Percentiles rank a stretch among this genome's conserved stretches.
Evolutionary conservation across 2,329 filamentous ascomycete genomes (phyloP).

Genomic region (Shiraia sp.): DNA sequence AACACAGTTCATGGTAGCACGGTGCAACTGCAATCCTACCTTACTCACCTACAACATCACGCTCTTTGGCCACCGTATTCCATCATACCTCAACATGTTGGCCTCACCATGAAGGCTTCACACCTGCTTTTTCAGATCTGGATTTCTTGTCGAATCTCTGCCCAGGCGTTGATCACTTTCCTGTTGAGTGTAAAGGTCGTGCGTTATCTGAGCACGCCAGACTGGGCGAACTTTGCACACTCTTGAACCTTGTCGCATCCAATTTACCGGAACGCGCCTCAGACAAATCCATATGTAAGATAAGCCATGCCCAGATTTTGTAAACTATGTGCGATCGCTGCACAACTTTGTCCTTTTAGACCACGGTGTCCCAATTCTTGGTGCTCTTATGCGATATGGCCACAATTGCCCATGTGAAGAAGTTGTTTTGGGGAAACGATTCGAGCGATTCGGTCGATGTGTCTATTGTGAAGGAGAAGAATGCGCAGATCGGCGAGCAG

Average conservation of each 20-base stretch:
- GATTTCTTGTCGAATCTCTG: background rate
- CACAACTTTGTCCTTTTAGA: background rate
- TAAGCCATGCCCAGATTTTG: background rate
- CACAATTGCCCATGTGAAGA: slow-evolving; percentile 16
- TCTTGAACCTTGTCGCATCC: background rate
- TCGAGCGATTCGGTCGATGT: slow-evolving; percentile 19
- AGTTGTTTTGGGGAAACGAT: slow-evolving; percentile 17
- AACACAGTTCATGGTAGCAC: no score
- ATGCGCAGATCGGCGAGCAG: slow-evolving; percentile 32
- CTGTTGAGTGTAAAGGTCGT: background rate
- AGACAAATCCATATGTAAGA: slow-evolving; percentile 1
- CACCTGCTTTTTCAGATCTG: background rate
- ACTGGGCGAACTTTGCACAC: slow-evolving; percentile 14
- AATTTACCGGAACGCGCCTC: background rate
- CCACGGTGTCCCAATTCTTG: background rate
- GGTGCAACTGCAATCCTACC: no score
- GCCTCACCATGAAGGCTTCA: background rate
- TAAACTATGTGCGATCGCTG: background rate
- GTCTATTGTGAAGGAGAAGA: slow-evolving; percentile 24
- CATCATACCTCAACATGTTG: no score
- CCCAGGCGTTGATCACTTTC: slow-evolving; percentile 1
- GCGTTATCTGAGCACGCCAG: slow-evolving; percentile 18
- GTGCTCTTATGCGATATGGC: slow-evolving; percentile 8
- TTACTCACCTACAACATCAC: no score
- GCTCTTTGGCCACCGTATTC: no score